Conservation (phyloP, 2,329 filamentous ascomycete genomes). For the Volutella citrinella region DNA sequence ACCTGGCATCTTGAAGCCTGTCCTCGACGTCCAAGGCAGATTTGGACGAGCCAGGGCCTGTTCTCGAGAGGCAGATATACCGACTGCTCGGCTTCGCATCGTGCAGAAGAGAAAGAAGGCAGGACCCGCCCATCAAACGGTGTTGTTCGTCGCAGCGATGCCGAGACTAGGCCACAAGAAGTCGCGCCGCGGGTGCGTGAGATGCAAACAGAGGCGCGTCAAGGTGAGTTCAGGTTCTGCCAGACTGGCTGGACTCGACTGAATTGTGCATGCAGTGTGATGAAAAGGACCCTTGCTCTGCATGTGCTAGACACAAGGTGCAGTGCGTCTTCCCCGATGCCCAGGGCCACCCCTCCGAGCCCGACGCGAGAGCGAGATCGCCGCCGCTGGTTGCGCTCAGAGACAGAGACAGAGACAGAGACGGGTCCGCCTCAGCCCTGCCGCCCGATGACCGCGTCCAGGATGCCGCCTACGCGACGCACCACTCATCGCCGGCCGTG, state of each 20-base stretch:
- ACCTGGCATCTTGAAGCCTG: no score
- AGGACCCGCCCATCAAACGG: no score
- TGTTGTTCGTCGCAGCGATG: no score
- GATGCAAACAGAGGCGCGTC: conserved; percentile 36
- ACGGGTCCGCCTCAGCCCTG: no score
- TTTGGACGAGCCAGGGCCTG: no score
- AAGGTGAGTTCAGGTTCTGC: conserved; percentile 24
- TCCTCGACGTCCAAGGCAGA: no score
- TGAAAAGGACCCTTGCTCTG: conserved; percentile 35
- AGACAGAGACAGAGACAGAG: conserved; percentile 1
- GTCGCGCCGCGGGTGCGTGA: conserved; percentile 31
- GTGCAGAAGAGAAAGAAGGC: no score
- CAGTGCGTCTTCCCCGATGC: conserved; percentile 29
- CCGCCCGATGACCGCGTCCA: no score
- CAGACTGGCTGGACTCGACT: neutral
- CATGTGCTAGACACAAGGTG: conserved; percentile 34
- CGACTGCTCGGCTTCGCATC: no score
- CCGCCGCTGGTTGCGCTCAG: conserved; percentile 10
- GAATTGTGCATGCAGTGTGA: conserved; percentile 32
- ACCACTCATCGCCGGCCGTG: no score
- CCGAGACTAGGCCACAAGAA: conserved; percentile 34
- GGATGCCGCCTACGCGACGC: no score
- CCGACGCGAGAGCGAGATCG: conserved; percentile 1
- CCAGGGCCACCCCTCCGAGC: conserved; percentile 5
- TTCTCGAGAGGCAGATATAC: no score